Conservation (phyloP, 768 basidiomycete genomes). For the Podaxis mareebaensis region DNA sequence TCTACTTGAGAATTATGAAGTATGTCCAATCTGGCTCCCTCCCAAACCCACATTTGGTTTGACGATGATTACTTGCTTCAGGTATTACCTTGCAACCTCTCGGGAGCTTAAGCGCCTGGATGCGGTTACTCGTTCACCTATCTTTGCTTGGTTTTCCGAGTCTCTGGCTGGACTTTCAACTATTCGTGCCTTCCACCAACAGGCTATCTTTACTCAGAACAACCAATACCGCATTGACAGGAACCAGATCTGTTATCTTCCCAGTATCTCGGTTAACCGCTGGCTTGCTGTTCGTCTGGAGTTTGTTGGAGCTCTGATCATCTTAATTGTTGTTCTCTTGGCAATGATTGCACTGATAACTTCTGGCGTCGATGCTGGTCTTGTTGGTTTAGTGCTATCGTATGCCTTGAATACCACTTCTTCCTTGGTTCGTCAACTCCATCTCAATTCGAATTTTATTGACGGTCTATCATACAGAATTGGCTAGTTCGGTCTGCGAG, state of each 20-base stretch:
- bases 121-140: constrained; percentile 86
- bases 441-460: constrained; percentile 6
- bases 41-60: neutral
- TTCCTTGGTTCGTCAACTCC: constrained; percentile 57
- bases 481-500: constrained; percentile 82
- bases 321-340: constrained; percentile 67
- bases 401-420: constrained; percentile 85
- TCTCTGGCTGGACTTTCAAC: constrained; percentile 75
- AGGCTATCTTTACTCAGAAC: constrained; percentile 61
- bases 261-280: constrained; percentile 73
- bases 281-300: constrained; percentile 88
- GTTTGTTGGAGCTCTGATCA: constrained; percentile 79
- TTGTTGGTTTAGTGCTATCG: constrained; percentile 83
- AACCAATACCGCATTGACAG: constrained; percentile 80
- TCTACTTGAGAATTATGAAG: constrained; percentile 82
- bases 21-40: constrained; percentile 33
- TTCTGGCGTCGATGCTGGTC: constrained; percentile 79
- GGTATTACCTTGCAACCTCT: constrained; percentile 86
- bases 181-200: constrained; percentile 79
- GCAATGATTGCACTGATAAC: constrained; percentile 72
- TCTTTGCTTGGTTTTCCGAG: constrained; percentile 89
- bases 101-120: constrained; percentile 89
- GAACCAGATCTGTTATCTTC: constrained; percentile 79
- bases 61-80: constrained; percentile 27
- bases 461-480: constrained; percentile 44